These are phyloP conservation scores for Auriscalpium microsporum DNA, from an alignment of 768 basidiomycete species.

Conservation along the genomic window DNA sequence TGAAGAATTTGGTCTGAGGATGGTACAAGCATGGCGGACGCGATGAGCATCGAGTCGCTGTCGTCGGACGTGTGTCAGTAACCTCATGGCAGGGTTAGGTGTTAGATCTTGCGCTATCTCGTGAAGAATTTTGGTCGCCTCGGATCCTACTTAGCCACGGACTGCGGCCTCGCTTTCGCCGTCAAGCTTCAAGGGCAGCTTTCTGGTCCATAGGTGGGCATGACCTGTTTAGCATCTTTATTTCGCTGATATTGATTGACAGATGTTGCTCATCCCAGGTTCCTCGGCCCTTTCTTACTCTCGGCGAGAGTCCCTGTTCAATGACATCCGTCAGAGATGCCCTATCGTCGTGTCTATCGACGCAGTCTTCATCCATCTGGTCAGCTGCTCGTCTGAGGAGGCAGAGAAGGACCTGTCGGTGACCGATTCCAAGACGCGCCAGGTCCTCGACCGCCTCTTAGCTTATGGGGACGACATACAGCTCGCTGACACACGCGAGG, in stretches of 20 bases:
- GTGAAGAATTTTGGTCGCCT: too few relatives aligned
- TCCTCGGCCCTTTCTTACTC: constrained; percentile 66
- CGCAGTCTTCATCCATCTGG: constrained; percentile 79
- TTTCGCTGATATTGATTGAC: background rate
- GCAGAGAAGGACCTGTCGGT: constrained; percentile 41
- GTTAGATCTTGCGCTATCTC: too few relatives aligned
- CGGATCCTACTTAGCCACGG: too few relatives aligned
- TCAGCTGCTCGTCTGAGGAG: constrained; percentile 47
- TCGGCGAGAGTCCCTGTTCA: constrained; percentile 61
- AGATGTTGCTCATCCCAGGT: constrained; percentile 75
- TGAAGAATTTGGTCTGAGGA: constrained; percentile 28
- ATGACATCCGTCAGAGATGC: constrained; percentile 42
- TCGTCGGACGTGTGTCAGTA: too few relatives aligned
- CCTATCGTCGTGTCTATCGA: constrained; percentile 62
- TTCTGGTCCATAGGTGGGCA: too few relatives aligned
- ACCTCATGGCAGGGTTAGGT: too few relatives aligned
- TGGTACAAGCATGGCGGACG: background rate
- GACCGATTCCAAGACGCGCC: constrained; percentile 34
- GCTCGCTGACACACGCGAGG: constrained; percentile 33
- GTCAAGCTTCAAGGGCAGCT: too few relatives aligned
- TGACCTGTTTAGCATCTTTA: too few relatives aligned
- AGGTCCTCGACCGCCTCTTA: constrained; percentile 62
- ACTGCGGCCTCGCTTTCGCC: too few relatives aligned
- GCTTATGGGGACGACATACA: constrained; percentile 76
- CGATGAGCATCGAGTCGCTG: too few relatives aligned